phyloP scores from a whole-genome alignment of 1,139 yeast species.

The Lodderomyces elongisporus region DNA sequence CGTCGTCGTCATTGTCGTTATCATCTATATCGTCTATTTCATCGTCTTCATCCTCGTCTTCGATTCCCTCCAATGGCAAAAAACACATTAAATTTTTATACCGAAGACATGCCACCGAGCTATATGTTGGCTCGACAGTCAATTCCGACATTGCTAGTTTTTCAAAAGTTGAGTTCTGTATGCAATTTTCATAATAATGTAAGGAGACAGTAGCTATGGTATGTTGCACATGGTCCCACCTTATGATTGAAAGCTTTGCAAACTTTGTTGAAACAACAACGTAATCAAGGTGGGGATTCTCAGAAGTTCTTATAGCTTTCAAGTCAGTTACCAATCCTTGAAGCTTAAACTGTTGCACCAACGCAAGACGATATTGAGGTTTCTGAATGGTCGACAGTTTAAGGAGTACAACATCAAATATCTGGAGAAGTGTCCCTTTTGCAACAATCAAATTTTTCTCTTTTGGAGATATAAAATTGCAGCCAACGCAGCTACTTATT shows the following conservation, averaged over 20 bases:
- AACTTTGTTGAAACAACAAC: conserved; percentile 62
- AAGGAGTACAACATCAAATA: conserved; percentile 45
- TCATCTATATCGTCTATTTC: conserved; percentile 30
- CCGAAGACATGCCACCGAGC: conserved; percentile 58
- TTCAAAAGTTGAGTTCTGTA: conserved; percentile 48
- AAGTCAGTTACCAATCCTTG: conserved; percentile 68
- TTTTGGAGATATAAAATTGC: conserved; percentile 53
- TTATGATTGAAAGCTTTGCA: conserved; percentile 74
- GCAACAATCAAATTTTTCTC: conserved; percentile 60
- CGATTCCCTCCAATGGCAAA: conserved; percentile 55
- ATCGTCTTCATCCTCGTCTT: conserved; percentile 40
- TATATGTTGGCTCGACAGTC: conserved; percentile 59
- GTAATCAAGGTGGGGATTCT: conserved; percentile 50
- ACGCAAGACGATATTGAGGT: conserved; percentile 37
- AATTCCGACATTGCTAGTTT: conserved; percentile 44
- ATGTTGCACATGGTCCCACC: conserved; percentile 57
- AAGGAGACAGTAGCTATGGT: conserved; percentile 67
- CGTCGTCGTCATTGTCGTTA: conserved; percentile 7
- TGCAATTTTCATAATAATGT: conserved; percentile 78
- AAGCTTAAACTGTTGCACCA: conserved; percentile 63
- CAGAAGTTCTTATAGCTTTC: conserved; percentile 47
- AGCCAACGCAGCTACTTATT: conserved; percentile 58
- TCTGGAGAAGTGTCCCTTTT: conserved; percentile 67
- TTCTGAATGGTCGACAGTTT: conserved; percentile 18
- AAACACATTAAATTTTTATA: conserved; percentile 72